phyloP scores from a whole-genome alignment of 2,329 filamentous ascomycete genomes.

The Colletotrichum siamense region DNA sequence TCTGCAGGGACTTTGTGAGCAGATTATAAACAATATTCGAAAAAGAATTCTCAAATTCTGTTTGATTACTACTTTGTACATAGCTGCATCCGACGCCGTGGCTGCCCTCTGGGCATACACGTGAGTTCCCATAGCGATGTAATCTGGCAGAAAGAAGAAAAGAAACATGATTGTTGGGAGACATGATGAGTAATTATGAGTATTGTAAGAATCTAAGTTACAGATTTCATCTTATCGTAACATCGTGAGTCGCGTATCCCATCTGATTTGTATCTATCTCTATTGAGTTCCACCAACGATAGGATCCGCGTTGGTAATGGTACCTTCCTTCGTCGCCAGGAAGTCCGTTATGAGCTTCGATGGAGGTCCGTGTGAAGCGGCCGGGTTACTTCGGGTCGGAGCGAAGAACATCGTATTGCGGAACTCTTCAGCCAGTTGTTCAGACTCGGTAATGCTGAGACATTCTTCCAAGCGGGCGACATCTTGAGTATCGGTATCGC shows the following conservation, averaged over 20 bases:
- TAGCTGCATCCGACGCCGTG: not conserved
- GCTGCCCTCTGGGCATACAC: not conserved
- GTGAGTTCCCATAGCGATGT: not conserved
- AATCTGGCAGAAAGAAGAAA: not conserved
- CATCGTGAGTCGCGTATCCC: not conserved
- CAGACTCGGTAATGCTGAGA: constrained; percentile 10
- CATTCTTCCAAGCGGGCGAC: constrained; percentile 10
- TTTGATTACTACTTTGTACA: not conserved
- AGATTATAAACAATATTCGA: not conserved
- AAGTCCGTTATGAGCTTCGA: constrained; percentile 14
- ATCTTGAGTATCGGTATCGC: constrained; percentile 9
- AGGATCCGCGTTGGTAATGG: not conserved
- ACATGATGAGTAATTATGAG: not conserved
- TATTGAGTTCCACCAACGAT: not conserved
- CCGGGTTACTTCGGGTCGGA: constrained; percentile 7
- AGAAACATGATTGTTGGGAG: not conserved
- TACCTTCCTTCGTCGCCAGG: not conserved
- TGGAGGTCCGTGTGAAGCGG: not conserved
- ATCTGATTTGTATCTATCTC: not conserved
- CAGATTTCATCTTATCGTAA: not conserved
- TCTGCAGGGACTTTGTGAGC: not conserved
- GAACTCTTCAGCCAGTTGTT: not conserved
- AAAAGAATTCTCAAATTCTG: not conserved
- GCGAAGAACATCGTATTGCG: constrained; percentile 6
- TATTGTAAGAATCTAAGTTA: not conserved